phyloP scores from a whole-genome alignment of 257 asterid genomes.

The Nicotiana knightiana region DNA sequence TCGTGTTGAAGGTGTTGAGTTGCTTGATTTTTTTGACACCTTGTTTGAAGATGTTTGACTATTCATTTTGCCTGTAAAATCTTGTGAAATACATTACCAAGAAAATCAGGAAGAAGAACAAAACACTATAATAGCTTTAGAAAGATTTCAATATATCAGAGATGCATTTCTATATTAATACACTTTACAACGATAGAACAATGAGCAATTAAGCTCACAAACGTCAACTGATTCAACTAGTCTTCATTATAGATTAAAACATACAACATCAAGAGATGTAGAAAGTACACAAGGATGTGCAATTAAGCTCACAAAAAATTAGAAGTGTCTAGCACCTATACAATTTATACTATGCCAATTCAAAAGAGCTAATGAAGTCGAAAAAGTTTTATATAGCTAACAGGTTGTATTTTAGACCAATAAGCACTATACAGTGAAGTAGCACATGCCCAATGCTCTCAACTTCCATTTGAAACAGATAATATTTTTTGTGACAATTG shows the following conservation, averaged over 20 bases:
- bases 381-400: not conserved
- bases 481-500: not conserved
- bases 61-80: not conserved
- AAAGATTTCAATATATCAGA: too few species aligned
- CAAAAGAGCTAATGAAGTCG: not conserved
- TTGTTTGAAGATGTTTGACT: not conserved
- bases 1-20: not conserved
- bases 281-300: not conserved
- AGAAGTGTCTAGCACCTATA: too few species aligned
- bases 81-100: not conserved
- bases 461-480: not conserved
- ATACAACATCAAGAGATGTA: not conserved
- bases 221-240: not conserved
- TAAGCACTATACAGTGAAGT: not conserved
- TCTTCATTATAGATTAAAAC: not conserved
- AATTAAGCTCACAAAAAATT: too few species aligned
- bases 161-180: too few species aligned
- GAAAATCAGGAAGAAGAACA: not conserved
- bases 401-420: too few species aligned
- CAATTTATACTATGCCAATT: too few species aligned
- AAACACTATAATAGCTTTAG: not conserved
- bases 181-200: too few species aligned
- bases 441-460: not conserved
- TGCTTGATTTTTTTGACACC: not conserved
- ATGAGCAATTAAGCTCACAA: not conserved